Evolutionary conservation across 2,329 filamentous ascomycete genomes (phyloP).

Genomic region (Aspergillus japonicus): DNA sequence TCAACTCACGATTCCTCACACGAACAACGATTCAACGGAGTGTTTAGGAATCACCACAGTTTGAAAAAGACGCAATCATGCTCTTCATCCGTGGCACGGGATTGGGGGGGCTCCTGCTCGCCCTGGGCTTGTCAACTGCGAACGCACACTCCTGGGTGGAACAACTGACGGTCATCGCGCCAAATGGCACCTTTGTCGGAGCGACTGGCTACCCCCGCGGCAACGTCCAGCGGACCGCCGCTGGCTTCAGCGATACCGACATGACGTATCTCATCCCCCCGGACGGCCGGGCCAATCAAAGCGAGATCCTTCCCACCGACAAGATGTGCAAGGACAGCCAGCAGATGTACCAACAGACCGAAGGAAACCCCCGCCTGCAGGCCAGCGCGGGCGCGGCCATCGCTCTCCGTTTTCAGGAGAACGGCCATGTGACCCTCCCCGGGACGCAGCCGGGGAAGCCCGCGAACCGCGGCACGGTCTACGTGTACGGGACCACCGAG

Average conservation of each 20-base stretch:
- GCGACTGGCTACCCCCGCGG: constrained; percentile 72
- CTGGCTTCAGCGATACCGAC: constrained; percentile 57
- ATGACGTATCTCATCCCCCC: constrained; percentile 65
- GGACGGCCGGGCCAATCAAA: constrained; percentile 49
- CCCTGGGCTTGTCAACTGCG: constrained; percentile 28
- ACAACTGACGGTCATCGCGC: constrained; percentile 66
- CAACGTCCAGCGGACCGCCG: constrained; percentile 58
- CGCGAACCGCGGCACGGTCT: constrained; percentile 67
- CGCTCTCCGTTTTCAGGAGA: constrained; percentile 69
- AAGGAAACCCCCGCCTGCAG: constrained; percentile 62
- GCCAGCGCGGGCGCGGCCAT: constrained; percentile 61
- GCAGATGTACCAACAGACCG: constrained; percentile 57
- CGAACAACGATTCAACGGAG: background rate
- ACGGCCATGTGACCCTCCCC: constrained; percentile 69
- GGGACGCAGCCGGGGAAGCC: constrained; percentile 60
- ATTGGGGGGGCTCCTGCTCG: constrained; percentile 22
- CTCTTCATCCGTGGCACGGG: background rate
- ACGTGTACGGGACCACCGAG: constrained; percentile 68
- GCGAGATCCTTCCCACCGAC: constrained; percentile 50
- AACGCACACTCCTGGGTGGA: constrained; percentile 81
- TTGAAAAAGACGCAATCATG: constrained; percentile 6
- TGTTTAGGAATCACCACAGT: background rate
- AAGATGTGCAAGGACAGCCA: constrained; percentile 66
- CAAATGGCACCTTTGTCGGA: constrained; percentile 72
- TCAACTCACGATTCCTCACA: constrained; percentile 4